Percentiles rank a stretch among this genome's conserved stretches.
phyloP scores from a whole-genome alignment of 768 basidiomycete species.

The Tylopilus balloui region DNA sequence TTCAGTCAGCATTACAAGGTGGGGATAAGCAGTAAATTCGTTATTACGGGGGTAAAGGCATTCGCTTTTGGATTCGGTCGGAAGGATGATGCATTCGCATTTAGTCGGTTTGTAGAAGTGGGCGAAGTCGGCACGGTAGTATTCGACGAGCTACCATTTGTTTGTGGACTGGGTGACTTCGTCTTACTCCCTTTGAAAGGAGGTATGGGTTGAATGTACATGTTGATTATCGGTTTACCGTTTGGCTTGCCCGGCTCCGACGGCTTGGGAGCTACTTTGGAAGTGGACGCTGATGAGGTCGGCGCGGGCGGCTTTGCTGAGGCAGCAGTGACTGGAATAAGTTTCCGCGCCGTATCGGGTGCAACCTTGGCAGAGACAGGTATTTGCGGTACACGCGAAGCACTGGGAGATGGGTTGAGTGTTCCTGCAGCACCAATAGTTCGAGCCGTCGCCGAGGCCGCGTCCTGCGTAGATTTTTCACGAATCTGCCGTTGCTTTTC shows the following conservation, averaged over 20 bases:
- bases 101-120: slow-evolving; percentile 60
- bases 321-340: slow-evolving; percentile 20
- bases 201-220: slow-evolving; percentile 88
- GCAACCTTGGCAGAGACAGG: slow-evolving; percentile 28
- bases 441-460: slow-evolving; percentile 61
- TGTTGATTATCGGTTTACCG: slow-evolving; percentile 51
- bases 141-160: slow-evolving; percentile 31
- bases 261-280: slow-evolving; percentile 32
- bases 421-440: slow-evolving; percentile 54
- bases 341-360: slow-evolving; percentile 28
- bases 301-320: slow-evolving; percentile 30
- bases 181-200: slow-evolving; percentile 73
- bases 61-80: slow-evolving; percentile 80
- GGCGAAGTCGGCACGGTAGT: slow-evolving; percentile 47
- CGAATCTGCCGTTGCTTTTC: slow-evolving; percentile 81
- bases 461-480: slow-evolving; percentile 71
- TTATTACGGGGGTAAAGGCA: slow-evolving; percentile 64
- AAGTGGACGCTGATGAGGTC: slow-evolving; percentile 23
- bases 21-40: slow-evolving; percentile 7
- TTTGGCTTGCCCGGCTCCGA: slow-evolving; percentile 31
- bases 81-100: slow-evolving; percentile 89
- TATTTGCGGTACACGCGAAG: slow-evolving; percentile 38
- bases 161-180: slow-evolving; percentile 30
- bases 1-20: slow-evolving; percentile 17
- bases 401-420: slow-evolving; percentile 42